Conservation (phyloP, 345 rosid species). For the Populus ilicifolia region DNA sequence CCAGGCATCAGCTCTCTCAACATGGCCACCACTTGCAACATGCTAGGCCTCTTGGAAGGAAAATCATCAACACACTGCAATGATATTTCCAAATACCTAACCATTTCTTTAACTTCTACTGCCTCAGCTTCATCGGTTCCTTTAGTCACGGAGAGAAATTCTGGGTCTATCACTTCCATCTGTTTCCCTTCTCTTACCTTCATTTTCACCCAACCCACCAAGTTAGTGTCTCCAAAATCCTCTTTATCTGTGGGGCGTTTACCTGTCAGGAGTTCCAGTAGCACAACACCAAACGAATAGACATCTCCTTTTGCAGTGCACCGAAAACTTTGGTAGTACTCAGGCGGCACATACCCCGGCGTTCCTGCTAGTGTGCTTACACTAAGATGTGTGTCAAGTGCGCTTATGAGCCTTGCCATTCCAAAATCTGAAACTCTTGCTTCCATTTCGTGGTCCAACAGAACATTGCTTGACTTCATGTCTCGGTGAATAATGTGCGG, state of each 20-base stretch:
- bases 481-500: slow-evolving; percentile 94
- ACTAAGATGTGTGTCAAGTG: slow-evolving; percentile 89
- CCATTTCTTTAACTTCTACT: slow-evolving; percentile 70
- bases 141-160: slow-evolving; percentile 43
- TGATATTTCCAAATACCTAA: slow-evolving; percentile 72
- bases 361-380: slow-evolving; percentile 96
- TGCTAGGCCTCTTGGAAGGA: slow-evolving; percentile 78
- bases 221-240: slow-evolving; percentile 94
- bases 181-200: slow-evolving; percentile 78
- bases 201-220: slow-evolving; percentile 95
- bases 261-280: slow-evolving; percentile 82
- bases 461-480: slow-evolving; percentile 93
- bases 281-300: slow-evolving; percentile 84
- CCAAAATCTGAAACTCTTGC: slow-evolving; percentile 95
- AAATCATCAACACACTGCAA: slow-evolving; percentile 85
- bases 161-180: slow-evolving; percentile 88
- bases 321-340: slow-evolving; percentile 92
- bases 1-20: slow-evolving; percentile 69
- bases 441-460: slow-evolving; percentile 88
- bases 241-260: slow-evolving; percentile 93
- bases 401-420: slow-evolving; percentile 95
- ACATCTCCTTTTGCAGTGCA: slow-evolving; percentile 96
- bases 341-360: slow-evolving; percentile 94
- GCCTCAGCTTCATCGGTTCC: slow-evolving; percentile 51
- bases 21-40: slow-evolving; percentile 88